Base-by-base conservation (phyloP, 2,329 filamentous ascomycete species). In the Alternaria viburni region DNA sequence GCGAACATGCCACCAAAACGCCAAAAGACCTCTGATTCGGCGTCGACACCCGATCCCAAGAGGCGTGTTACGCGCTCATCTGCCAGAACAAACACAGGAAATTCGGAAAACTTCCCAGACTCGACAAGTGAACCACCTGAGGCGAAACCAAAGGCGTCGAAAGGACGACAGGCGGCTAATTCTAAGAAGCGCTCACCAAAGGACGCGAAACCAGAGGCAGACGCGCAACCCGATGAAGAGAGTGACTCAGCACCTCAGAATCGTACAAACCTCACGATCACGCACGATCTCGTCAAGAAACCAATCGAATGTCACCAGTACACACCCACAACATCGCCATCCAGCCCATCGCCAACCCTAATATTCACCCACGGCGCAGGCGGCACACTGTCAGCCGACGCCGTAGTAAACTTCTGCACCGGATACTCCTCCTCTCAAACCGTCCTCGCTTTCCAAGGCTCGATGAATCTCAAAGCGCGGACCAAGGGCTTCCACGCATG, bases 351-450 rank as follows among this genome's bases (percentile, higher is more conserved):
- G 4, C 13, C 54, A 49, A 49, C 44, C 10, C 69, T 83, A 1
- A 74, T 83, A 26, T 83, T 82, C 71, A 83, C 82, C 32, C 82
- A 84, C 63, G 82, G 82, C 58, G 82, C 82, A 51, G 81, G 81
- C 25, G 82, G 82, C 52, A 80, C 77, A 2, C 74, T 83, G 47
- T 69, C 73, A 30, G 73, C 75, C 26, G 75, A 80, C 8, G 82
- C 81, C 2, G 77, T 79, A 9, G 63, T 73, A 7, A 74, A 81
- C 50, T 83, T 83, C 69, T 78, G 76, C 61, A 69, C 64, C 7
- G 82, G 82, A 10, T 83, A 79, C 19, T 52, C 28, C 9, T 3
- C 64, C 3, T 10, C 54, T 0, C 11, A 32, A 1, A 47, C 71
- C 0, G 59, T 81, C 1, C 67, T 81, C 28, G 75, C 71, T 9